phyloP scores from a whole-genome alignment of 352 stramenopile species.

The Phytopythium delawarense region DNA sequence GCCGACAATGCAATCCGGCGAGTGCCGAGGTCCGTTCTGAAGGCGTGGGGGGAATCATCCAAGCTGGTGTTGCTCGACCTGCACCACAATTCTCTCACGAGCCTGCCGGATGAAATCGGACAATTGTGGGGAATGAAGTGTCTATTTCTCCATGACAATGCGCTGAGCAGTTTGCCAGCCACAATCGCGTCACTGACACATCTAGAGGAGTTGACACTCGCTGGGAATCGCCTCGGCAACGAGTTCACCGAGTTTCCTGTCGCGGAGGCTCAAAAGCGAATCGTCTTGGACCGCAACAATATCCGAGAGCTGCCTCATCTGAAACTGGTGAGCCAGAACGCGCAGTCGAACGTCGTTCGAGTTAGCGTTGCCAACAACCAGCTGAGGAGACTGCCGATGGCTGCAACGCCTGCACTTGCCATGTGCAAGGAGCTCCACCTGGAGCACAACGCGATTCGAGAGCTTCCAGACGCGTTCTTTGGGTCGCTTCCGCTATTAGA shows the following conservation, averaged over 20 bases:
- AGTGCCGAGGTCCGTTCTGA: constrained; percentile 17
- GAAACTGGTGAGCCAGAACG: neutral
- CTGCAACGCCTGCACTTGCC: constrained; percentile 19
- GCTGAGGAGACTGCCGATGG: constrained; percentile 17
- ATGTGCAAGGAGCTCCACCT: constrained; percentile 41
- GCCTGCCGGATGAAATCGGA: constrained; percentile 32
- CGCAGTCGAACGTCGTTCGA: constrained; percentile 9
- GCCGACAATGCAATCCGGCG: constrained; percentile 15
- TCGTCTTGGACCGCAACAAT: constrained; percentile 41
- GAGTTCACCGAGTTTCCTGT: constrained; percentile 20
- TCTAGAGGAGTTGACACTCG: constrained; percentile 25
- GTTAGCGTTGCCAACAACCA: constrained; percentile 29
- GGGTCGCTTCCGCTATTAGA: constrained; percentile 24
- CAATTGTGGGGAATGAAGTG: constrained; percentile 21
- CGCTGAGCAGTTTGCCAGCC: constrained; percentile 25
- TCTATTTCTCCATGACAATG: constrained; percentile 43
- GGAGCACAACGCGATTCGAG: constrained; percentile 35
- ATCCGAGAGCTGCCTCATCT: constrained; percentile 22
- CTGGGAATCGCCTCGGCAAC: constrained; percentile 11
- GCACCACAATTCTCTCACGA: constrained; percentile 31
- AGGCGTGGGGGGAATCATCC: constrained; percentile 19
- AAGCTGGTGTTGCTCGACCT: constrained; percentile 31
- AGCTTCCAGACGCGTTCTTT: constrained; percentile 46
- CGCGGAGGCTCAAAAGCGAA: constrained; percentile 16
- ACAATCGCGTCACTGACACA: constrained; percentile 10